phyloP scores from a whole-genome alignment of 23 red algal genomes.

The Gracilaria caudata region DNA sequence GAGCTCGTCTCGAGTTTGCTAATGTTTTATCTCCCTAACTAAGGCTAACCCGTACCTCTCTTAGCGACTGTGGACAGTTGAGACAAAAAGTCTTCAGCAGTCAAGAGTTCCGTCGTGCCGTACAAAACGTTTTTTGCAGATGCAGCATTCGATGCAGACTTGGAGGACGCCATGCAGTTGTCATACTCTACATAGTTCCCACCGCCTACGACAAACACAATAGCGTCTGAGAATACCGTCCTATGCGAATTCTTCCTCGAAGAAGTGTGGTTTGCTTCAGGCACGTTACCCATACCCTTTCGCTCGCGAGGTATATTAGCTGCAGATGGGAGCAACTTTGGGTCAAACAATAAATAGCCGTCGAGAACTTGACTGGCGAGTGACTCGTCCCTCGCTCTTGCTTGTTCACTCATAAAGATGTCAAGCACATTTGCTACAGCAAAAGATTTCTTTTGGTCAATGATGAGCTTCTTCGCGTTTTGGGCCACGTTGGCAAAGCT shows the following conservation, averaged over 20 bases:
- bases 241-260: conserved; percentile 4
- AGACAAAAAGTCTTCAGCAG: conserved; percentile 64
- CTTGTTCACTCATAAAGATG: conserved; percentile 73
- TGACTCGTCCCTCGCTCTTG: conserved; percentile 43
- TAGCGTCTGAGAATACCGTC: conserved; percentile 82
- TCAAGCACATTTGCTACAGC: conserved; percentile 38
- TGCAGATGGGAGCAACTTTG: conserved; percentile 49
- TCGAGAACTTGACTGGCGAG: conserved; percentile 45
- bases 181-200: conserved; percentile 96
- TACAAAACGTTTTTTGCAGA: conserved; percentile 76
- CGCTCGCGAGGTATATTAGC: background rate
- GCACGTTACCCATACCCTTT: background rate
- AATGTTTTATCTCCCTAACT: background rate
- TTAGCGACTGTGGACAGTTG: conserved; percentile 55
- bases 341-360: conserved; percentile 67
- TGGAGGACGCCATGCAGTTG: conserved; percentile 58
- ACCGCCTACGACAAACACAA: conserved; percentile 94
- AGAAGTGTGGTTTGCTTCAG: background rate
- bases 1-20: background rate
- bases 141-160: background rate
- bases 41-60: conserved; percentile 4
- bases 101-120: conserved; percentile 90
- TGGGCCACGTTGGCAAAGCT: conserved; percentile 72
- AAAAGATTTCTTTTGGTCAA: conserved; percentile 46
- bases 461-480: conserved; percentile 66